Evolutionary conservation across 148 eudicot species (phyloP).

Genomic region (Persicaria tinctoria): DNA sequence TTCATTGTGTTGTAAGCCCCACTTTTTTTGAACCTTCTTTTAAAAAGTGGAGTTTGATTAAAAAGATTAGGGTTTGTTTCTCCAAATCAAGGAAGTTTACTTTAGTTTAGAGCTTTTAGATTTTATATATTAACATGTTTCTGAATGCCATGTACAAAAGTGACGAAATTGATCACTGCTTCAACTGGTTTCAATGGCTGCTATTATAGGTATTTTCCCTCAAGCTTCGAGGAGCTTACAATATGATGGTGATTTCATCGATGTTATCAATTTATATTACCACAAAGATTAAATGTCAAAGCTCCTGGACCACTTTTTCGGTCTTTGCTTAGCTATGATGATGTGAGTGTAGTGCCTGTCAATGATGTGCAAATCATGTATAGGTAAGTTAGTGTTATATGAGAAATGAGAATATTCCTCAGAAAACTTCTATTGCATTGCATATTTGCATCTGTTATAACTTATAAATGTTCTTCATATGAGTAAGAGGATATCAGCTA

Average conservation of each 20-base stretch:
- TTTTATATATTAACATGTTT: neutral
- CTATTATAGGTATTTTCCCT: constrained; percentile 76
- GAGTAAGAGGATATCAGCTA: neutral
- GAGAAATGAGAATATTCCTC: neutral
- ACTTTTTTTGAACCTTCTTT: neutral
- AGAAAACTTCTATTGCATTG: neutral
- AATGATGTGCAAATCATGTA: constrained; percentile 9
- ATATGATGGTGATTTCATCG: constrained; percentile 54
- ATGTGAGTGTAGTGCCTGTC: constrained; percentile 90
- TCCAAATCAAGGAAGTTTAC: neutral
- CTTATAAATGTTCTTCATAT: neutral
- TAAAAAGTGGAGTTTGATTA: neutral
- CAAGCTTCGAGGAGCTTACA: constrained; percentile 92
- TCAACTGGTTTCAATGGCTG: neutral
- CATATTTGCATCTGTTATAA: neutral
- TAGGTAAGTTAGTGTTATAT: too few species aligned
- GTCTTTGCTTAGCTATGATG: constrained; percentile 49
- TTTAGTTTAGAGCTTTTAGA: neutral
- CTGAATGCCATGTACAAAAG: neutral
- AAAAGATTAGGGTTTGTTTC: neutral
- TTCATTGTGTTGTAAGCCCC: neutral
- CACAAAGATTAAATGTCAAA: constrained; percentile 34
- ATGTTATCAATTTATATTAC: too few species aligned
- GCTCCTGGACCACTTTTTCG: too few species aligned
- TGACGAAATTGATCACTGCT: neutral